Percentiles rank a stretch among this genome's conserved stretches.
phyloP scores from a whole-genome alignment of 2,329 filamentous ascomycete species.

The Claviceps spartinae region DNA sequence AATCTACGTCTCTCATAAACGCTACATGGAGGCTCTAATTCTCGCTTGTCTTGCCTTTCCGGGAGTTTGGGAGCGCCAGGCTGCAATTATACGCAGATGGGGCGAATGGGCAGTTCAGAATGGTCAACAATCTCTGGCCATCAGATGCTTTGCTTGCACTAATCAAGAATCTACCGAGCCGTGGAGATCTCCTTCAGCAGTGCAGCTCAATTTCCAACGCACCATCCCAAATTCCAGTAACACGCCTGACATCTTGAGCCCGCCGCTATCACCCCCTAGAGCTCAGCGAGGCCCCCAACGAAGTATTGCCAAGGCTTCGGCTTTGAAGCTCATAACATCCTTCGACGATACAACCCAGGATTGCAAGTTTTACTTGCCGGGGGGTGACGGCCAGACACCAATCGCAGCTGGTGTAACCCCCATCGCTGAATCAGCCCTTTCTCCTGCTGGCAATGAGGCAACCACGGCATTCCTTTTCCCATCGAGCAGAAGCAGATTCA shows the following conservation, averaged over 20 bases:
- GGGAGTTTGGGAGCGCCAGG: conserved; percentile 80
- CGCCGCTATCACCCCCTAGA: conserved; percentile 61
- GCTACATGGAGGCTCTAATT: conserved; percentile 85
- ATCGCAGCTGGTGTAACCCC: conserved; percentile 76
- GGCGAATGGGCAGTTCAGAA: conserved; percentile 82
- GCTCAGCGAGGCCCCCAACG: conserved; percentile 44
- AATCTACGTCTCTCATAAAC: conserved; percentile 82
- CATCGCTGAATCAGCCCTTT: conserved; percentile 60
- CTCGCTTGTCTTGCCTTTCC: conserved; percentile 75
- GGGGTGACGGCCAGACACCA: conserved; percentile 53
- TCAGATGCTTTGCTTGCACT: conserved; percentile 86
- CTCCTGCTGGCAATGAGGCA: conserved; percentile 50
- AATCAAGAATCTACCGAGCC: conserved; percentile 72
- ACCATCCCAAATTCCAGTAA: conserved; percentile 27
- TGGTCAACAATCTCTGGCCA: conserved; percentile 78
- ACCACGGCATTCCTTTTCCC: conserved; percentile 56
- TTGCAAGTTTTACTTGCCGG: conserved; percentile 47
- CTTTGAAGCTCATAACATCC: conserved; percentile 81
- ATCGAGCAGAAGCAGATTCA: conserved; percentile 52
- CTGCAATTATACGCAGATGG: conserved; percentile 83
- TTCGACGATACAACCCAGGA: conserved; percentile 55
- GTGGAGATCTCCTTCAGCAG: conserved; percentile 75
- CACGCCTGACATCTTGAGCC: conserved; percentile 51
- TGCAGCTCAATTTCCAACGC: conserved; percentile 42
- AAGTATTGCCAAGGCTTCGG: conserved; percentile 63